Evolutionary conservation across 2,329 filamentous ascomycete species (phyloP), one percentile per base, ranked within the genome.

Genomic region (Cyclaneusma minus): DNA sequence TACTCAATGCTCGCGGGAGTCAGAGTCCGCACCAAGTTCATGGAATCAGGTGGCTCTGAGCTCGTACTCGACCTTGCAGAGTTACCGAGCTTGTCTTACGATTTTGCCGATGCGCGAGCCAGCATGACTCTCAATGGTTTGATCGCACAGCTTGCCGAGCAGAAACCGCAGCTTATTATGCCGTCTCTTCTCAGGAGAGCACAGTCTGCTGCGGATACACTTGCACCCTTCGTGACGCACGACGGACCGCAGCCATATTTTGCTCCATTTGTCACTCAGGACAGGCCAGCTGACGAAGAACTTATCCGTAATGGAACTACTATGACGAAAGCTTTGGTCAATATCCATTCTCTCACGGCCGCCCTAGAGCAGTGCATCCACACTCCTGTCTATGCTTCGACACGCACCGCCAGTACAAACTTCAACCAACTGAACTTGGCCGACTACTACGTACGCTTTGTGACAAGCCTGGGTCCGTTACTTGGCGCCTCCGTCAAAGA

Each of bases 401-500:
- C 30, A 67, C 73, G 14, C 62, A 68, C 28, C 22, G 28, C 36
- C 27, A 57, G 56, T 7, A 65, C 70, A 16, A 65, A 76, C 7
- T 79, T 94, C 41, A 71, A 68, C 29, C 65, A 71, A 14, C 66
- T 91, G 39, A 92, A 92, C 43, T 64, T 92, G 13, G 82, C 75
- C 16, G 87, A 95, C 47, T 75, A 82, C 47, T 92, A 92, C 45
- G 60, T 70, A 22, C 54, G 61, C n/a, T 56, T 94, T 19, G 64
- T 92, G 13, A 66, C 70, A 34, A 71, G 72, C 14, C 63, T 95
- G 17, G 84, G 83, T 3, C 72, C 73, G 13, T 56, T 98, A 10
- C 65, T 94, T 36, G 68, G 79, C 21, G 75, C 76, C 27, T 79
- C 83, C 32, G 63, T 92, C n/a, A 76, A 75, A 50, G 87, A 98